These are phyloP conservation scores for Penicillium lagena DNA, from an alignment of 495 filamentous ascomycete species.

Conservation along the genomic window DNA sequence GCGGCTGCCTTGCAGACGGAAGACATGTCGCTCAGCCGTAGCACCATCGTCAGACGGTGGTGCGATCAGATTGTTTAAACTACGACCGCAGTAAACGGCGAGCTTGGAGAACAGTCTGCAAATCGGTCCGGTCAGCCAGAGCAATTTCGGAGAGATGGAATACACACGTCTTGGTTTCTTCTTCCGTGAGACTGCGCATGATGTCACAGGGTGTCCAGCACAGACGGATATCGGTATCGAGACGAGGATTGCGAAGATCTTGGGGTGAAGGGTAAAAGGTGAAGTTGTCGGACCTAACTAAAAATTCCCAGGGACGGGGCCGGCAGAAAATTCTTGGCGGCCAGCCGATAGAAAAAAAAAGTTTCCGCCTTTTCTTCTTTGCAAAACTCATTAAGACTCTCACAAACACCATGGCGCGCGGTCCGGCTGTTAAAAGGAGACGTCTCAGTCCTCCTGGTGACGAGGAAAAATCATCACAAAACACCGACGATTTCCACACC, in stretches of 20 bases:
- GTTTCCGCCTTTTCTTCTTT: slow-evolving; percentile 2
- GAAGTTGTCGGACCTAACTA: no score
- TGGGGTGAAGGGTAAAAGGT: no score
- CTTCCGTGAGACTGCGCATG: slow-evolving; percentile 72
- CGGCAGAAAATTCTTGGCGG: no score
- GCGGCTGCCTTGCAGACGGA: slow-evolving; percentile 70
- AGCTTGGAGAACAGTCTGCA: slow-evolving; percentile 71
- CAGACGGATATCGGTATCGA: no score
- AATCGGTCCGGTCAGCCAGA: not conserved
- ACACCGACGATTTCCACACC: slow-evolving; percentile 31
- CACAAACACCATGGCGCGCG: slow-evolving; percentile 37
- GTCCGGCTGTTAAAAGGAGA: slow-evolving; percentile 46
- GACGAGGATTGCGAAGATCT: no score
- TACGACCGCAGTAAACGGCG: slow-evolving; percentile 73
- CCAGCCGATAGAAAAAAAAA: no score
- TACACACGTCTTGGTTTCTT: slow-evolving; percentile 47
- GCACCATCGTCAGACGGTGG: slow-evolving; percentile 60
- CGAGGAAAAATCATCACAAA: slow-evolving; percentile 27
- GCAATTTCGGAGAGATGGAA: no score
- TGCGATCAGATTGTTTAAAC: slow-evolving; percentile 73
- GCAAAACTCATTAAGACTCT: slow-evolving; percentile 16
- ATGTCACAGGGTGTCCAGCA: slow-evolving; percentile 7
- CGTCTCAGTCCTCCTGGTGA: slow-evolving; percentile 47
- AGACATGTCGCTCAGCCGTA: slow-evolving; percentile 64
- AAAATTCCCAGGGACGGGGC: no score